phyloP scores from a whole-genome alignment of 2,329 filamentous ascomycete species.

The Penicillium sp. region DNA sequence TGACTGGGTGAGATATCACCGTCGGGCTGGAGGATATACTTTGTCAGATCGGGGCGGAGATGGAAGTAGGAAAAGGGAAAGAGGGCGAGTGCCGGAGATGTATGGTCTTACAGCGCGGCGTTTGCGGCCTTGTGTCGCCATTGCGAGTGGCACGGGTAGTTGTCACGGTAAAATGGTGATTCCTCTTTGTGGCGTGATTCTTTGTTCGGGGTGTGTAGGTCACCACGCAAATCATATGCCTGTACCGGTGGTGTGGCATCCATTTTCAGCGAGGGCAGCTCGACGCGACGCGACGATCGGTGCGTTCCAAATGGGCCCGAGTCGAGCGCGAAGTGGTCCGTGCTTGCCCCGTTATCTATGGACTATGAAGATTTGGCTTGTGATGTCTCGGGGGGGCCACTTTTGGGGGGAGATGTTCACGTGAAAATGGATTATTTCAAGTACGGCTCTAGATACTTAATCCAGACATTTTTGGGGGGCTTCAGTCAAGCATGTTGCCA shows the following conservation, averaged over 20 bases:
- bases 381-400: not conserved
- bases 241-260: too few species aligned
- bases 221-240: too few species aligned
- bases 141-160: not conserved
- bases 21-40: not conserved
- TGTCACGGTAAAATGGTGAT: too few species aligned
- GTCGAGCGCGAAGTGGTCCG: conserved; percentile 12
- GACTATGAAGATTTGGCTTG: not conserved
- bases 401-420: too few species aligned
- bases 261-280: not conserved
- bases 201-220: too few species aligned
- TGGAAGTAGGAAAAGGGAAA: not conserved
- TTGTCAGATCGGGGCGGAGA: not conserved
- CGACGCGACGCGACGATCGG: conserved; percentile 19
- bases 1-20: conserved; percentile 1
- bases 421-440: too few species aligned
- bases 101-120: conserved; percentile 25
- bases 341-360: conserved; percentile 15
- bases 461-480: too few species aligned
- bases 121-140: conserved; percentile 21
- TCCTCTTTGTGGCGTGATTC: too few species aligned
- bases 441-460: too few species aligned
- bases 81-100: not conserved
- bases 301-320: conserved; percentile 12
- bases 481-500: too few species aligned